Base-by-base conservation (phyloP, 140 eudicot genomes). In the Oenanthe javanica region DNA sequence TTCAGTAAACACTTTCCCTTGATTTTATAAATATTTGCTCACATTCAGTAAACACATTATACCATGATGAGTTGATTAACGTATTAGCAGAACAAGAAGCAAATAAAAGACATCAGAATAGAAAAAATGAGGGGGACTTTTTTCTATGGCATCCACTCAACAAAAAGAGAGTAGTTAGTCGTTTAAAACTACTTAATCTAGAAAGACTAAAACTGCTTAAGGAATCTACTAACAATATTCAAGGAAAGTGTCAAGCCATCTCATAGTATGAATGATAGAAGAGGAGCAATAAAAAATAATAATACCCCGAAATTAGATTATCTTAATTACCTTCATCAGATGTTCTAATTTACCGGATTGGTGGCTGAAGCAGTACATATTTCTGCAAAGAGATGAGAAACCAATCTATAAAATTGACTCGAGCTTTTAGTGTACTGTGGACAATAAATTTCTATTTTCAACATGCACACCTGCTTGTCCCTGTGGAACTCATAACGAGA, bases 301-400 rank as follows among this genome's bases (percentile, higher is more conserved):
- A 36, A 27, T 25, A 50, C 43, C 5, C 5, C 9, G 4, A 18
- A 7, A 63, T 52, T 21, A n/a, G 69, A 59, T 19, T 19, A 19
- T 59, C 69, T 57, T 59, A 5, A 54, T 59, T 80, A 95, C 99
- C 99, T 95, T 95, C 99, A 95, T 90, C 75, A 95, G 87, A 85
- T 95, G 94, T 88, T 95, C 97, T 43, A 95, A 86, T 86, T 95
- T 90, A 79, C 97, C 93, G 42, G 97, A 88, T 78, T 90, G 96
- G 84, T 90, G 85, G 81, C 97, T 92, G 87, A 95, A 95, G 84
- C 99, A 92, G 86, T 95, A 92, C 87, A 92, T 36, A 80, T 89
- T 95, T 87, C 97, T 94, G 93, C 86, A 87, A 4, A 81, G 52
- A 43, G 19, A 46, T 19, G 27, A 73, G 14, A 46, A 73, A 6